Conservation (phyloP, 1,139 yeast genomes). For the Pneumocystis murina region DNA sequence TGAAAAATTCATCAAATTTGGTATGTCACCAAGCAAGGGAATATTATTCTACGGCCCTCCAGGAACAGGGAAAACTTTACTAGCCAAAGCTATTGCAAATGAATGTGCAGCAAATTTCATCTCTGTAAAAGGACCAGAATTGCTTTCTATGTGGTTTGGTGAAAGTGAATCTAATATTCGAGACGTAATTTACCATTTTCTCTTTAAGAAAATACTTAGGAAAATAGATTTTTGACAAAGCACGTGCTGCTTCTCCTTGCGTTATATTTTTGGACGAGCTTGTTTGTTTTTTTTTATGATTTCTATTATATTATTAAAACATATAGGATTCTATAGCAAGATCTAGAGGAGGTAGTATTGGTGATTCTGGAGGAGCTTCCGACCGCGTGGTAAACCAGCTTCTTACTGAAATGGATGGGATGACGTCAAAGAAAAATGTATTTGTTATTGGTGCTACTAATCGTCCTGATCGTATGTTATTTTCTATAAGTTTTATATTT, state of each 20-base stretch:
- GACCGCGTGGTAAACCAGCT: slow-evolving; percentile 97
- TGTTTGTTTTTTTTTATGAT: not conserved
- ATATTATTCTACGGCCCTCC: slow-evolving; percentile 98
- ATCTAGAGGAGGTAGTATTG: slow-evolving; percentile 83
- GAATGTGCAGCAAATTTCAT: slow-evolving; percentile 95
- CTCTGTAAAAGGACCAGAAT: slow-evolving; percentile 93
- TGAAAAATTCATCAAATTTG: slow-evolving; percentile 94
- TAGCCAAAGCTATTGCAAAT: slow-evolving; percentile 97
- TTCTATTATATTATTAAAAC: not conserved
- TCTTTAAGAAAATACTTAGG: not conserved
- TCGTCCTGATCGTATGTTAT: slow-evolving; percentile 41
- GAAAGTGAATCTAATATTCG: slow-evolving; percentile 95
- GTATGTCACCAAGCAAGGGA: slow-evolving; percentile 94
- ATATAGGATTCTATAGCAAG: slow-evolving; percentile 76
- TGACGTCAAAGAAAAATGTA: slow-evolving; percentile 97
- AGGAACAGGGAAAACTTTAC: slow-evolving; percentile 96
- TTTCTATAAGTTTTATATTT: not conserved
- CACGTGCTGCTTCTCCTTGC: slow-evolving; percentile 98
- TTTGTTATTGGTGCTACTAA: slow-evolving; percentile 98
- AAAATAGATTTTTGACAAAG: slow-evolving; percentile 66
- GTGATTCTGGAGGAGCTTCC: slow-evolving; percentile 97
- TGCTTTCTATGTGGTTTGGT: slow-evolving; percentile 98
- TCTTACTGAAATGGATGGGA: slow-evolving; percentile 98
- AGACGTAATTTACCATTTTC: slow-evolving; percentile 29
- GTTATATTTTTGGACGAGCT: slow-evolving; percentile 94